Evolutionary conservation across 768 basidiomycete genomes (phyloP), one percentile per base, ranked within the genome.

Genomic region (Artomyces pyxidatus): DNA sequence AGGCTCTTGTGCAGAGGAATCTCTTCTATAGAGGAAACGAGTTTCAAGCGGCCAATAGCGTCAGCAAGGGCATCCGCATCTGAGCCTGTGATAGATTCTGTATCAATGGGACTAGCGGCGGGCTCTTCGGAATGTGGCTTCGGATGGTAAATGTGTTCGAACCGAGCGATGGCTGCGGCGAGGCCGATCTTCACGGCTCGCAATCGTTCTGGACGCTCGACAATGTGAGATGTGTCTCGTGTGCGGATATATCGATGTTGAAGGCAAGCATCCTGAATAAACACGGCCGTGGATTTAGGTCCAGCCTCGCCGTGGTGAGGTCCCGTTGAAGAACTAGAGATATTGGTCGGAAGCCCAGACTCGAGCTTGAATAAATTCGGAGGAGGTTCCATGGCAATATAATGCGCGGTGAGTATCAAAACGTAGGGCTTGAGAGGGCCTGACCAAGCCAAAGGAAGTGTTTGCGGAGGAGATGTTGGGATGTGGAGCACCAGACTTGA

Each of bases 201-300:
- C 23, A 98, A 69, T 21, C 95, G 80, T 62, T 96, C 88, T 0
- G 94, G 94, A 9, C 90, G 76, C 62, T 98, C 95, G n/a, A 94
- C 80, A 46, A 96, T 83, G 39, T 72, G 70, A 1, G 87, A 88
- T 0, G 72, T 71, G 58, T 90, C 84, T 43, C 77, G 73, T 14
- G 82, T 80, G 14, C 93, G 83, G 47, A 93, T 89, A 59, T 81
- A 95, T 42, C 70, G 75, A 60, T 91, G 88, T 50, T 78, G 69
- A 16, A 81, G 71, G 61, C 88, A 89, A 14, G 78, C 76, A 49
- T 85, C 81, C 65, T 91, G 89, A 11, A 89, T 61, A 55, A 70
- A 74, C 37, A 78, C 55, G 14, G 42, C 26, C 10, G 51, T 37
- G 6, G 32, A 17, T 10, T 17, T 17, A 14, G 22, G 40, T 17